phyloP scores from a whole-genome alignment of 139 green algal species.

The Volvox reticuliferus region DNA sequence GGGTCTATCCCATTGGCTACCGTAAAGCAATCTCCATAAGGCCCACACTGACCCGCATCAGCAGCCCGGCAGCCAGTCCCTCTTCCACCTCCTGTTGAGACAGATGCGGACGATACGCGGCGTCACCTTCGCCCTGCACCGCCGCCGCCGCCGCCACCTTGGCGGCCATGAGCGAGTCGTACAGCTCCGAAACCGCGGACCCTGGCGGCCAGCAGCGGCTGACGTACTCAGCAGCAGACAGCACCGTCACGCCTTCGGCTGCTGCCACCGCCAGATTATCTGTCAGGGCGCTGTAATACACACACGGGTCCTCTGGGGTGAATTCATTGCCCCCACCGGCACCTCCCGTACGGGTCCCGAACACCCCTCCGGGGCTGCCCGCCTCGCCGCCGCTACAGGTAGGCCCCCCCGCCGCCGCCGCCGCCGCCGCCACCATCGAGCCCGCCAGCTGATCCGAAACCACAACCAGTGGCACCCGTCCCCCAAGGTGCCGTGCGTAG shows the following conservation, averaged over 20 bases:
- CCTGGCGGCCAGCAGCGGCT: neutral
- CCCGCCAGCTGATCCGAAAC: slow-evolving; percentile 51
- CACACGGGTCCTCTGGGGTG: neutral
- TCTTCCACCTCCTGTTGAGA: slow-evolving; percentile 49
- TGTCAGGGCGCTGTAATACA: neutral
- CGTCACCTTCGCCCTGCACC: neutral
- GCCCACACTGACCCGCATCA: neutral
- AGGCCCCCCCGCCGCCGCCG: neutral
- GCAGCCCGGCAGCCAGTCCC: slow-evolving; percentile 49
- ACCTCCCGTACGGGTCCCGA: no score
- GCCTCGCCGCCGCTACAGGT: neutral
- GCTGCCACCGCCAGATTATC: slow-evolving; percentile 1
- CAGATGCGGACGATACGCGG: slow-evolving; percentile 48
- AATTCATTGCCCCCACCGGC: neutral
- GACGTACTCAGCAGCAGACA: slow-evolving; percentile 51
- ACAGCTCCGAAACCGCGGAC: slow-evolving; percentile 47
- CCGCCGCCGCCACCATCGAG: neutral
- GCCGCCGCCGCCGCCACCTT: slow-evolving; percentile 4
- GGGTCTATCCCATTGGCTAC: neutral
- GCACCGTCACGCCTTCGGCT: slow-evolving; percentile 37
- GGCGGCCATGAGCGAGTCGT: slow-evolving; percentile 39
- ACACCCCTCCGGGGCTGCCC: no score
- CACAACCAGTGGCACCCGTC: slow-evolving; percentile 57
- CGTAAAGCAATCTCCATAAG: neutral
- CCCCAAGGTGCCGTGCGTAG: slow-evolving; percentile 60